Conservation (phyloP, 2,329 filamentous ascomycete genomes). For the Venturia nashicola region DNA sequence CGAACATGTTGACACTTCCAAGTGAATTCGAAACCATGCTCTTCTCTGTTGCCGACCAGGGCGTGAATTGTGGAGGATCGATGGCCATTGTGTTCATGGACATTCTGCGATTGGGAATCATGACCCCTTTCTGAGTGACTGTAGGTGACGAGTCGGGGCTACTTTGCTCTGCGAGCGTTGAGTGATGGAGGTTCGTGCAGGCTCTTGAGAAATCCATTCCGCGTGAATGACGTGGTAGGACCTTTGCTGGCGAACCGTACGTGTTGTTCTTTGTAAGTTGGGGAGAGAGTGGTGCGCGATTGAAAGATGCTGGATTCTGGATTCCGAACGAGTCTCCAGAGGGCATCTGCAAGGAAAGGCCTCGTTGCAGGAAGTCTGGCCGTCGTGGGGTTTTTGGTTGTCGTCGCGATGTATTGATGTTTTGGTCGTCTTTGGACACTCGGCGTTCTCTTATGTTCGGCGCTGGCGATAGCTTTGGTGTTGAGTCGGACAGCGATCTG, state of each 20-base stretch:
- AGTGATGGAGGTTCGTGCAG: slow-evolving; percentile 90
- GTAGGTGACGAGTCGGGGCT: slow-evolving; percentile 87
- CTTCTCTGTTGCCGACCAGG: slow-evolving; percentile 38
- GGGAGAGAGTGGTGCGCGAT: slow-evolving; percentile 62
- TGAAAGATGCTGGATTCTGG: slow-evolving; percentile 23
- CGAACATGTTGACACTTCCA: slow-evolving; percentile 67
- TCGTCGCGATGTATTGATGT: slow-evolving; percentile 12
- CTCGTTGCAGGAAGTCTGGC: slow-evolving; percentile 48
- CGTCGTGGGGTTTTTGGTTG: slow-evolving; percentile 53
- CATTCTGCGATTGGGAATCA: slow-evolving; percentile 38
- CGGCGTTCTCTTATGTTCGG: slow-evolving; percentile 30
- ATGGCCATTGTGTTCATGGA: slow-evolving; percentile 24
- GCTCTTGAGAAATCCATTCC: slow-evolving; percentile 89
- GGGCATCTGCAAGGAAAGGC: slow-evolving; percentile 60
- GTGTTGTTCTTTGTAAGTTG: slow-evolving; percentile 75
- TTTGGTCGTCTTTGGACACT: slow-evolving; percentile 33
- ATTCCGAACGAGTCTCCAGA: slow-evolving; percentile 33
- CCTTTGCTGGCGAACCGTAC: slow-evolving; percentile 77
- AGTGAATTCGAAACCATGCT: slow-evolving; percentile 54
- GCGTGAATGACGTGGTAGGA: slow-evolving; percentile 76
- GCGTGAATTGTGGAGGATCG: slow-evolving; percentile 8
- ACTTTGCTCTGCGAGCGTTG: slow-evolving; percentile 76
- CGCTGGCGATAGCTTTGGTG: slow-evolving; percentile 31
- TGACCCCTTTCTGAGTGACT: slow-evolving; percentile 54
- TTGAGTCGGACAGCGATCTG: slow-evolving; percentile 33